Percentiles rank a stretch among this genome's conserved stretches.
Evolutionary conservation across 164 flowering plant species (phyloP).

Genomic region (Chimonanthus praecox): DNA sequence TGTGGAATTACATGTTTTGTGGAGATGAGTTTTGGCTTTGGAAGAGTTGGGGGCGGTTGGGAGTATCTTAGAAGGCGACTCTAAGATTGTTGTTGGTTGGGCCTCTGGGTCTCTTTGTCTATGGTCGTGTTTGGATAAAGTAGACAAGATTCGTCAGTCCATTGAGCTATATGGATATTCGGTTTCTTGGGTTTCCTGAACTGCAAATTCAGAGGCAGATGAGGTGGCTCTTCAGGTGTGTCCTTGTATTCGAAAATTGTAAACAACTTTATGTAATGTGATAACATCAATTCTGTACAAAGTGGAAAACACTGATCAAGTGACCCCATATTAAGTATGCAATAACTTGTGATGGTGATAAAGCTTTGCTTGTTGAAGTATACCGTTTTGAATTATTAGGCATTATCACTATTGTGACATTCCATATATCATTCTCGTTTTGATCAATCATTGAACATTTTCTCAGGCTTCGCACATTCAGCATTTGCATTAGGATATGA

Average conservation of each 20-base stretch:
- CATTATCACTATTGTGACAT: neutral
- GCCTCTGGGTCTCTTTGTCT: too few species aligned
- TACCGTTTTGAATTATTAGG: neutral
- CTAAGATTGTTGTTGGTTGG: too few species aligned
- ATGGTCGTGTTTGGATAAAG: too few species aligned
- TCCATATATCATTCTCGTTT: neutral
- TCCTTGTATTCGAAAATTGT: neutral
- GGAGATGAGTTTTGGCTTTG: too few species aligned
- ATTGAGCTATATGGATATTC: too few species aligned
- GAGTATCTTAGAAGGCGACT: too few species aligned
- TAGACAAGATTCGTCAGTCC: too few species aligned
- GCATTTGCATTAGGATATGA: slow-evolving; percentile 93
- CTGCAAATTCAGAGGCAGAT: too few species aligned
- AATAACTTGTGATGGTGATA: neutral
- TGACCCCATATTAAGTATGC: too few species aligned
- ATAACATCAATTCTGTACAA: neutral
- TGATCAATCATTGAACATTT: neutral
- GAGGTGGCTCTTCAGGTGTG: neutral
- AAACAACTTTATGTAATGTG: neutral
- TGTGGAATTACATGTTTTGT: too few species aligned
- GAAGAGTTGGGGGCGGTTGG: too few species aligned
- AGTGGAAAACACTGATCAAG: neutral
- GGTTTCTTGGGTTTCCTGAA: too few species aligned
- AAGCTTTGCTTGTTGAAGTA: neutral
- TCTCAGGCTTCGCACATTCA: slow-evolving; percentile 86